Evolutionary conservation across 208 protist species (phyloP), one percentile per base, ranked within the genome.

Genomic region (Leishmania turanica): DNA sequence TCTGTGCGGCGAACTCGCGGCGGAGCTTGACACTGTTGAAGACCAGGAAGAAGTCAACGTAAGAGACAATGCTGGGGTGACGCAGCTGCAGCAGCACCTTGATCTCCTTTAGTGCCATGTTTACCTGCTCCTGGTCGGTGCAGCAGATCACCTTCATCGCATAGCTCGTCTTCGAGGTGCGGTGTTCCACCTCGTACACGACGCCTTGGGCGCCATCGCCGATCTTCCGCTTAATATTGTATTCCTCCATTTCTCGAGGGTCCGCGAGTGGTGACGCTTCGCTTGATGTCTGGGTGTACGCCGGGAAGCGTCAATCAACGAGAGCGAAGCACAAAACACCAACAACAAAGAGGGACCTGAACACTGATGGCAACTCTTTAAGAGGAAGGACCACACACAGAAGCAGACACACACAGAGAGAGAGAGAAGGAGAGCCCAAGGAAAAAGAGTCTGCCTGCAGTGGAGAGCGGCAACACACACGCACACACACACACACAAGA

Each of bases 121-220:
- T 96, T 47, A 96, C 89, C 75, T 91, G 86, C 62, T 86, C 83
- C 53, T 93, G 85, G 62, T 91, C 89, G 3, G 68, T 45, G 83
- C 92, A 96, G 79, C 84, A 89, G 69, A 97, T 95, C 11, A 97
- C 88, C 78, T 98, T 98, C 90, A 97, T 93, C 31, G 95, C 95
- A 79, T 96, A 92, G 40, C 79, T 64, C 75, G 88, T 87, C 42
- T 88, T 87, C 19, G 85, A 89, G 56, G 78, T 72, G 47, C 80
- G 84, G 78, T 97, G 90, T 37, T 83, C 68, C 3, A 97, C 95
- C 75, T 89, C 72, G 78, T 93, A 95, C n/a, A 98, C 92, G 24
- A 89, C 77, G 27, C 95, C 95, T 68, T 98, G 92, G 21, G 92
- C 91, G 34, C 95, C 95, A 80, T 87, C 84, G 75, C 95, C 95